phyloP scores from a whole-genome alignment of 257 asterid genomes.

The Solanum habrochaites region DNA sequence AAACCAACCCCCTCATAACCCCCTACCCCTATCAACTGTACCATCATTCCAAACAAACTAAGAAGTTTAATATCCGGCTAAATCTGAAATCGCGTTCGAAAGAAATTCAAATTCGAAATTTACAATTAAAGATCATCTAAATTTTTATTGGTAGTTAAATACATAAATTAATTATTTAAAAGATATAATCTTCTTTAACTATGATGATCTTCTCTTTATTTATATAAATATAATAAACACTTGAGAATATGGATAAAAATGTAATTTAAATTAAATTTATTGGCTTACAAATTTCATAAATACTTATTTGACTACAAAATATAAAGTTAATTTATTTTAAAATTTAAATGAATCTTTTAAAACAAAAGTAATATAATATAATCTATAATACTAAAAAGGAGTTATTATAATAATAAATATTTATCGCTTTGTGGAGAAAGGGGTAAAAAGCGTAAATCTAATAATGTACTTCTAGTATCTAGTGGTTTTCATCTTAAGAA shows the following conservation, averaged over 20 bases:
- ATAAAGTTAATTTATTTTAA: not conserved
- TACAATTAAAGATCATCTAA: too few species aligned
- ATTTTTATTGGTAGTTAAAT: too few species aligned
- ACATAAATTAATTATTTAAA: not conserved
- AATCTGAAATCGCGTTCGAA: too few species aligned
- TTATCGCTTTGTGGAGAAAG: not conserved
- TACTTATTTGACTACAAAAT: not conserved
- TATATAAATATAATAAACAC: not conserved
- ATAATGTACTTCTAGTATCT: not conserved
- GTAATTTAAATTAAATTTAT: not conserved
- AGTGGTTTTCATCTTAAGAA: not conserved
- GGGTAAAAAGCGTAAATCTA: not conserved
- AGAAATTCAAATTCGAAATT: too few species aligned
- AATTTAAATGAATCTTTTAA: not conserved
- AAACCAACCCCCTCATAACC: not conserved
- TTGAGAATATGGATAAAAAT: not conserved
- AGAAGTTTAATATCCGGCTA: not conserved
- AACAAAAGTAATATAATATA: not conserved
- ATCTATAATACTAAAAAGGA: not conserved
- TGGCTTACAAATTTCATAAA: too few species aligned
- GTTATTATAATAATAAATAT: fast-evolving
- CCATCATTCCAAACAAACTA: not conserved
- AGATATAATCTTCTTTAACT: fast-evolving
- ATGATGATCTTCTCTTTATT: not conserved
- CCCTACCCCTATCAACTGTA: not conserved